Conservation (phyloP, 306 rosid genomes). For the Luffa acutangula region DNA sequence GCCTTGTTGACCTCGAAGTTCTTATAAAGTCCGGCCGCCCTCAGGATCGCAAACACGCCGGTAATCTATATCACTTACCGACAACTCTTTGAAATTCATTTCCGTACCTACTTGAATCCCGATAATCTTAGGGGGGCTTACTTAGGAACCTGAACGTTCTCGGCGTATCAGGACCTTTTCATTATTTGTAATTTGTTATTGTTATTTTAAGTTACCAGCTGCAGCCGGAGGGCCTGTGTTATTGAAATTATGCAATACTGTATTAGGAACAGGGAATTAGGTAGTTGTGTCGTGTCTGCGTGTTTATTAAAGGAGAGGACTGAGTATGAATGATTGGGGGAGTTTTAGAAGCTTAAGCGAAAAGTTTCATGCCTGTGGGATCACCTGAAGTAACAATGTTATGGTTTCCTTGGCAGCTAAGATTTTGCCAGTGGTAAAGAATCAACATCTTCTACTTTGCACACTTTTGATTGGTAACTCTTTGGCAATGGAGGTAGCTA, state of each 20-base stretch:
- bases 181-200: neutral
- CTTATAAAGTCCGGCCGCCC: slow-evolving; percentile 93
- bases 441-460: slow-evolving; percentile 91
- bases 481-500: slow-evolving; percentile 83
- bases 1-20: slow-evolving; percentile 95
- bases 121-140: neutral
- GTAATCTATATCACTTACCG: slow-evolving; percentile 10
- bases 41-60: slow-evolving; percentile 80
- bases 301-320: neutral
- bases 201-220: neutral
- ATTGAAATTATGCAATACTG: neutral
- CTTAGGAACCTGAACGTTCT: neutral
- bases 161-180: neutral
- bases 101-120: neutral
- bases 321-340: neutral
- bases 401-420: slow-evolving; percentile 45
- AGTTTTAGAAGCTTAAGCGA: neutral
- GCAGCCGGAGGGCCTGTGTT: neutral
- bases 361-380: neutral
- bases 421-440: slow-evolving; percentile 90
- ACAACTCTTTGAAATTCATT: neutral
- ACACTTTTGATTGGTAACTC: slow-evolving; percentile 94
- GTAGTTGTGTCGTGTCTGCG: neutral
- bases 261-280: neutral
- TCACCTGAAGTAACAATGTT: neutral